phyloP scores from a whole-genome alignment of 1,284 basidiomycete genomes.

The Tranzscheliella williamsii region DNA sequence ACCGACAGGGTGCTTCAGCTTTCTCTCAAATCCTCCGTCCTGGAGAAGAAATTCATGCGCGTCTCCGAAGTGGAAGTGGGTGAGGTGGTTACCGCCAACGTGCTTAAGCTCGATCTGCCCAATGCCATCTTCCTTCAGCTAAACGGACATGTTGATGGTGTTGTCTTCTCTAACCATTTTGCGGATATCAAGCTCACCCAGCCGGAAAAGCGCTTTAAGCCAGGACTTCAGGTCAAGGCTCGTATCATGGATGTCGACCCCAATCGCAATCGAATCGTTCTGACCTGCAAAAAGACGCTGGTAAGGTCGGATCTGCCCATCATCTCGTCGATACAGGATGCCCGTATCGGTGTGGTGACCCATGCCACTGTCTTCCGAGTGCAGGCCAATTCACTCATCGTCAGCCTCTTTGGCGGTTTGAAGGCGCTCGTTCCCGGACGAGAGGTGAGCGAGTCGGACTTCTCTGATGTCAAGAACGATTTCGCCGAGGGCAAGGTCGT shows the following conservation, averaged over 20 bases:
- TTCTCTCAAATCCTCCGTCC: constrained; percentile 77
- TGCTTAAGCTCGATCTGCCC: constrained; percentile 45
- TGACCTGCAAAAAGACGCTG: constrained; percentile 91
- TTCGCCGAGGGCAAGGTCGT: constrained; percentile 75
- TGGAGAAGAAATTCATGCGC: constrained; percentile 85
- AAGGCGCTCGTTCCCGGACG: constrained; percentile 73
- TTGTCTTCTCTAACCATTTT: constrained; percentile 93
- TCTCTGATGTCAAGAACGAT: constrained; percentile 66
- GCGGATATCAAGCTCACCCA: constrained; percentile 78
- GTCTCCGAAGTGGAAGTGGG: constrained; percentile 71
- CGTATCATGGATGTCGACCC: constrained; percentile 84
- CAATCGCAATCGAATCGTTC: constrained; percentile 76
- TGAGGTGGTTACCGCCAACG: constrained; percentile 40
- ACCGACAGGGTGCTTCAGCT: constrained; percentile 88
- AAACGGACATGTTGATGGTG: constrained; percentile 69
- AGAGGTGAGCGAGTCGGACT: constrained; percentile 43
- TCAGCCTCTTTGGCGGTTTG: constrained; percentile 73
- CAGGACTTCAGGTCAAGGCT: constrained; percentile 81
- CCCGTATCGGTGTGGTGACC: constrained; percentile 73
- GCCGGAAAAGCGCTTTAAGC: constrained; percentile 77
- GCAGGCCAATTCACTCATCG: constrained; percentile 47
- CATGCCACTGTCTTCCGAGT: constrained; percentile 74
- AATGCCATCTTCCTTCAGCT: constrained; percentile 56
- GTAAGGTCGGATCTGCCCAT: constrained; percentile 72
- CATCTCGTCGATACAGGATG: constrained; percentile 70